Base-by-base conservation (phyloP, 2,329 filamentous ascomycete genomes). In the Colletotrichum limetticola region DNA sequence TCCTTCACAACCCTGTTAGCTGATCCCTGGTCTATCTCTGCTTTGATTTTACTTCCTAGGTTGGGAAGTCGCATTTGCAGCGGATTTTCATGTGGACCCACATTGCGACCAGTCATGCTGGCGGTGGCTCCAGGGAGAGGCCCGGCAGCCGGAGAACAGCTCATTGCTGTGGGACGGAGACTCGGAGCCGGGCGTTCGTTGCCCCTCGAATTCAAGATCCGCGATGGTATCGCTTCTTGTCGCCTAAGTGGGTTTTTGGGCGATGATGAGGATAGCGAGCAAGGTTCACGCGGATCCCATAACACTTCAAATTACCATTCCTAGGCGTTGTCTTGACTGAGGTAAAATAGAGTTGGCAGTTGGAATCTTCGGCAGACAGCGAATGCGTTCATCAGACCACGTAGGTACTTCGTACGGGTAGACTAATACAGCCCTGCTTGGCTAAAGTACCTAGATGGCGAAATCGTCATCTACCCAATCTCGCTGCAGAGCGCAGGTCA, bases 101-200 rank as follows among this genome's bases (percentile, higher is more conserved):
- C 60, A 8, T 32, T 26, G 56, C 24, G 14, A 32, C 49, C 71
- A 71, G 71, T 71, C 71, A 73, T 57, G 60, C 56, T 71, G 71
- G 71, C 56, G 28, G 60, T 66, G 49, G 26, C 61, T 73, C 49
- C 71, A 66, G 61, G 71, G 66, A 66, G 49, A 66, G 49, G 71
- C 71, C 71, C 67, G 35, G 71, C 55, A 64, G 71, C 46, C 56
- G 67, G 67, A 61, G 61, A 65, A 73, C 71, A 73, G 66, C 67
- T 71, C 71, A 73, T 61, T 57, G 37, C 28, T 66, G 55, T 46
- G 60, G 52, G 26, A 57, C 52, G 56, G 42, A 71, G 56, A 61
- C 57, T 70, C 60, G 71, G 71, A 66, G 66, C 71, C 71, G 71
- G 67, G 53, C 60, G 55, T 57, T 49, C 57, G 30, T 46, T 63